Base-by-base conservation (phyloP, 2,329 filamentous ascomycete genomes). In the Botrytis fragariae region DNA sequence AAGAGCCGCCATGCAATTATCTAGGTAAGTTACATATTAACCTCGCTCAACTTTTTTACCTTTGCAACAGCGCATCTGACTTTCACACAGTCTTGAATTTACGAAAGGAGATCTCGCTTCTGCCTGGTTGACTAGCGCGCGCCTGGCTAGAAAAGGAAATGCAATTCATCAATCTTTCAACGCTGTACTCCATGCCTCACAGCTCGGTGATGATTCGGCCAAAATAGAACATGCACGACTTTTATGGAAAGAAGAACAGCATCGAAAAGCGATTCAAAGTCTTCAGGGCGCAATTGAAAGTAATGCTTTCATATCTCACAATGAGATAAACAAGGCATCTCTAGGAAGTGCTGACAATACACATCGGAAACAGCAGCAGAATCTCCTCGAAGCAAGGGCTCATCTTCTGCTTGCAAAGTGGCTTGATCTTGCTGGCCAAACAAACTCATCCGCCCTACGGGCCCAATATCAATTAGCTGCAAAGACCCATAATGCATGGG, bases 371-470 rank as follows among this genome's bases (percentile, higher is more conserved):
- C 69, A 74, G 45, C 86, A 89, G 64, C 87, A 89, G 76, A 88
- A 86, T 74, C 83, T 91, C 54, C 83, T 94, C 62, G 89, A 88
- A n/a, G 91, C 91, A 10, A 87, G 94, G 81, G 95, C 96, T 37
- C 91, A 97, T 80, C 86, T 99, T 14, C 86, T 98, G 51, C 88
- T 98, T 39, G 96, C 96, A 20, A 98, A 98, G 81, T 99, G 97
- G 97, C 90, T 98, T 42, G 97, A 98, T 80, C 91, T 88, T 72
- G 93, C 95, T n/a, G 96, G 96, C 8, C 95, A 98, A 81, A 97
- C 94, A 2, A 93, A 97, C 79, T 93, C 93, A 6, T 88, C 90
- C 62, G 90, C 93, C 6, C 87, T 98, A 76, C 90, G 93, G 63
- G 87, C 90, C 71, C 93, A 93, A 79, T 99, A 98, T 79, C 91